Evolutionary conservation across 306 rosid species (phyloP).

Genomic region (Leucaena leucocephala): DNA sequence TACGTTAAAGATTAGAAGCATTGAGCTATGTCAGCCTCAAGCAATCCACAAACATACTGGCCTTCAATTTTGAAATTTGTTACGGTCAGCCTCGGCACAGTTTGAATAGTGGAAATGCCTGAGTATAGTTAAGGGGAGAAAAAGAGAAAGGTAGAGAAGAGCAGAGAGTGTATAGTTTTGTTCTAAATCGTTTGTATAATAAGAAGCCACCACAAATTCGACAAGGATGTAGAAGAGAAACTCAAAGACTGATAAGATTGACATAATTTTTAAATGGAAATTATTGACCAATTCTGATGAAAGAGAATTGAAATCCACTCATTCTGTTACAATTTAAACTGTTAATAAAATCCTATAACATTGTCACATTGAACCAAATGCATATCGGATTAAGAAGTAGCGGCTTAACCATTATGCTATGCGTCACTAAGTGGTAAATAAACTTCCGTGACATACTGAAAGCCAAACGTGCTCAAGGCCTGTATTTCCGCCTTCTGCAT

Average conservation of each 20-base stretch:
- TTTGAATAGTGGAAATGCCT: neutral
- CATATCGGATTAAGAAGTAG: neutral
- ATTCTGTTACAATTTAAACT: neutral
- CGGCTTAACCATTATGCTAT: slow-evolving; percentile 4
- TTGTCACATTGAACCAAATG: no score
- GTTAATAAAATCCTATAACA: neutral
- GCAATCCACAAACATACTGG: slow-evolving; percentile 10
- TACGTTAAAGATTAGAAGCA: slow-evolving; percentile 6
- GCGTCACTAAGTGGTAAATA: slow-evolving; percentile 66
- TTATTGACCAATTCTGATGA: slow-evolving; percentile 2
- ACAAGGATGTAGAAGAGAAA: neutral
- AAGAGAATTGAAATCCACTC: neutral
- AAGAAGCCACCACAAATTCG: slow-evolving; percentile 1
- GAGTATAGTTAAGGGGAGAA: neutral
- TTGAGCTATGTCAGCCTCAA: neutral
- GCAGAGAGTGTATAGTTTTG: neutral
- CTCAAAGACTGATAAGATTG: neutral
- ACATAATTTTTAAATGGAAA: slow-evolving; percentile 1
- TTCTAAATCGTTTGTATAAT: neutral
- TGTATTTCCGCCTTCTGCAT: slow-evolving; percentile 98
- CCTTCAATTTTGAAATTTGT: neutral
- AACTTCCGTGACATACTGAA: slow-evolving; percentile 87
- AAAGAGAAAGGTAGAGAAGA: neutral
- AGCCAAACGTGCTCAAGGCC: slow-evolving; percentile 88
- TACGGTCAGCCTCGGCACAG: neutral